Percentiles rank a stretch among this genome's conserved stretches.
These are phyloP conservation scores for Hura crepitans DNA, from an alignment of 441 rosid genomes.

Conservation along the genomic window DNA sequence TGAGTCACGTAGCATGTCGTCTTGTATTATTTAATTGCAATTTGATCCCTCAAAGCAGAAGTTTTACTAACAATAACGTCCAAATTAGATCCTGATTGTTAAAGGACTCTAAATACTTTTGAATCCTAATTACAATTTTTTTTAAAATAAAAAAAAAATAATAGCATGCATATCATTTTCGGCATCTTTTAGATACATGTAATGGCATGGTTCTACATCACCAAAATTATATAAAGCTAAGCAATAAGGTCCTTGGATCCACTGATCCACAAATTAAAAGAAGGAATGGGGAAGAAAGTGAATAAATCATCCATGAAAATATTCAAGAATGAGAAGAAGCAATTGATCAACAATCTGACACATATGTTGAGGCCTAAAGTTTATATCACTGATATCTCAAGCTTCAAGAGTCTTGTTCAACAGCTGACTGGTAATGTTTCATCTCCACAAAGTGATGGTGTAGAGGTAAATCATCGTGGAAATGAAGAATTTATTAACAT, in stretches of 20 bases:
- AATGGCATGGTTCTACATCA: not conserved
- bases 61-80: not conserved
- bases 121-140: not conserved
- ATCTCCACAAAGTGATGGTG: too few relatives aligned
- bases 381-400: conserved; percentile 9
- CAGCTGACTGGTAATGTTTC: conserved; percentile 7
- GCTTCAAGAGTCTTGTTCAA: conserved; percentile 16
- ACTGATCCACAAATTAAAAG: not conserved
- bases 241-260: not conserved
- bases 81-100: not conserved
- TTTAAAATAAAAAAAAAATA: not conserved
- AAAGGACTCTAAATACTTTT: too few relatives aligned
- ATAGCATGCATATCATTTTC: not conserved
- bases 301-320: conserved; percentile 4
- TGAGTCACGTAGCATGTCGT: not conserved
- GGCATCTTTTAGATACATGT: conserved; percentile 1
- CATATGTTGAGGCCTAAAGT: conserved; percentile 10
- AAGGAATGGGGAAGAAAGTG: not conserved
- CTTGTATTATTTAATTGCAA: not conserved
- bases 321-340: not conserved
- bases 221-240: not conserved
- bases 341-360: not conserved
- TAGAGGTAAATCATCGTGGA: too few relatives aligned
- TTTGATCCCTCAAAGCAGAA: not conserved
- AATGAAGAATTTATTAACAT: not conserved